phyloP scores from a whole-genome alignment of 2,329 filamentous ascomycete genomes.

The Fusarium nygamai region DNA sequence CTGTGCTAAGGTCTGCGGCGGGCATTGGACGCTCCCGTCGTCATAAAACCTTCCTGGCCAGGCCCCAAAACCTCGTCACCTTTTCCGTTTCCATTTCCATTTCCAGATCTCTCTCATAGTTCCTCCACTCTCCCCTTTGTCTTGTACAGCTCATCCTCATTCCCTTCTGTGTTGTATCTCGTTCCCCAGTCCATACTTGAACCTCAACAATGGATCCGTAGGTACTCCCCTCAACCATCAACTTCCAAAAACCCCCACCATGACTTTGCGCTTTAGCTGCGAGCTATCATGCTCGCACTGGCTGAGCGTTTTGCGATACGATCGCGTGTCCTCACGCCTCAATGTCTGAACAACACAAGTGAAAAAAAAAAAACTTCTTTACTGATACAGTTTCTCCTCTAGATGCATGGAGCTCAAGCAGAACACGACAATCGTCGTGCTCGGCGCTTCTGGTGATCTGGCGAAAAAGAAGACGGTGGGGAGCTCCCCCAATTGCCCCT shows the following conservation, averaged over 20 bases:
- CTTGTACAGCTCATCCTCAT: not conserved
- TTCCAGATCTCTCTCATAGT: conserved; percentile 23
- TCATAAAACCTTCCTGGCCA: conserved; percentile 44
- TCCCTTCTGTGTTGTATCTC: conserved; percentile 7
- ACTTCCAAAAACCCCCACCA: conserved; percentile 41
- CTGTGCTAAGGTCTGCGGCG: conserved; percentile 8
- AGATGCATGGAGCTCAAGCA: conserved; percentile 92
- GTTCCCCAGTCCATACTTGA: conserved; percentile 20
- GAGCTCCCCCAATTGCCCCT: conserved; percentile 25
- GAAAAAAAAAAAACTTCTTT: not conserved
- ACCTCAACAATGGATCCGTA: conserved; percentile 42
- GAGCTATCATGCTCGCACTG: conserved; percentile 33
- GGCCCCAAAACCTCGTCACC: conserved; percentile 38
- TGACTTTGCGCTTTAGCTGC: conserved; percentile 13
- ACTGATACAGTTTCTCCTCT: conserved; percentile 23
- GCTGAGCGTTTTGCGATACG: conserved; percentile 30
- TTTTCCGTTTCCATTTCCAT: conserved; percentile 22
- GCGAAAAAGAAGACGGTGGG: conserved; percentile 99
- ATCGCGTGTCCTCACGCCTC: not conserved
- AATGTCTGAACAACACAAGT: not conserved
- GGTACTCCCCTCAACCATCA: conserved; percentile 29
- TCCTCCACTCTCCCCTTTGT: conserved; percentile 24
- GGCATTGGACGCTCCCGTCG: conserved; percentile 38
- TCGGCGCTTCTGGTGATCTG: conserved; percentile 96
- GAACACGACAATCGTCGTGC: conserved; percentile 95